Conservation (phyloP, 495 filamentous ascomycete species). For the Lasiosphaeris hirsuta region DNA sequence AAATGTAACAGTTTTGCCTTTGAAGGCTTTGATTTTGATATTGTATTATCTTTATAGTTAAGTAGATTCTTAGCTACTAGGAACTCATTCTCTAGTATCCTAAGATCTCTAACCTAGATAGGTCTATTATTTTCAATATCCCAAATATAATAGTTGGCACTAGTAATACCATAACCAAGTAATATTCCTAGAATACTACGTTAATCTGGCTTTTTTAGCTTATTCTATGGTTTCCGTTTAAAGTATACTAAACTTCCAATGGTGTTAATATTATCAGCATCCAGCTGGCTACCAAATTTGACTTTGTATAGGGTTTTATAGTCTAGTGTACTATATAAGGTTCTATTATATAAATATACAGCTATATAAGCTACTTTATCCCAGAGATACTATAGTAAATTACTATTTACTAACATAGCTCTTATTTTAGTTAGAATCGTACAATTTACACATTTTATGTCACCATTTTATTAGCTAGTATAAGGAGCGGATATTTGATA, state of each 20-base stretch:
- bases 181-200: background rate
- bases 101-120: constrained; percentile 4
- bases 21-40: background rate
- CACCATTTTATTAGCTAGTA: no score
- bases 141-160: background rate
- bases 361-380: no score
- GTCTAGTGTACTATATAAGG: background rate
- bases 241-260: background rate
- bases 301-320: constrained; percentile 4
- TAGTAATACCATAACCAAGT: background rate
- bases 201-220: background rate
- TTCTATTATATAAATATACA: background rate
- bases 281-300: background rate
- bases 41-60: constrained; percentile 1
- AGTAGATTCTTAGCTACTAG: background rate
- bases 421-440: no score
- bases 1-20: no score
- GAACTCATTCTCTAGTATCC: constrained; percentile 2
- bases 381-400: no score
- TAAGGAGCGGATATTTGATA: no score
- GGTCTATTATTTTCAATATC: constrained; percentile 4
- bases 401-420: no score
- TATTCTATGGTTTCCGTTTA: background rate
- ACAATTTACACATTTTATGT: no score
- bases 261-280: constrained; percentile 1